These are phyloP conservation scores for Thermothelomyces thermophilus DNA, from an alignment of 2,329 filamentous ascomycete species.

Conservation along the genomic window DNA sequence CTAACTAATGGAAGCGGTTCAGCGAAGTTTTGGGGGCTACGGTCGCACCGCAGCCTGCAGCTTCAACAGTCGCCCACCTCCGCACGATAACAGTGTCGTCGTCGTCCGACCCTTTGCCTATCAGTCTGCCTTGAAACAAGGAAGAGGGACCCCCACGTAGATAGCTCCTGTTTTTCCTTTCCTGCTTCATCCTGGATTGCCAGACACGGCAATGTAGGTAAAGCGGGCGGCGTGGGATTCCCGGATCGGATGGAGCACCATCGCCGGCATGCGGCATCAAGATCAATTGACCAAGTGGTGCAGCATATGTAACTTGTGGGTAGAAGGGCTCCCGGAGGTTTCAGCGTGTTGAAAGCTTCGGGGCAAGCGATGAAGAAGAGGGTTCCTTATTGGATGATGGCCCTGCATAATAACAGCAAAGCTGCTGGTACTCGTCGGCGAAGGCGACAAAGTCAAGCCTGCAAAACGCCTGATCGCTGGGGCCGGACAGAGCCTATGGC, in stretches of 20 bases:
- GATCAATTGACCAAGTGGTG: too few relatives aligned
- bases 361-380: conserved; percentile 3
- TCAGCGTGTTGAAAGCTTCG: conserved; percentile 18
- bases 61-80: conserved; percentile 13
- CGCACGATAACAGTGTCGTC: conserved; percentile 11
- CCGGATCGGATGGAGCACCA: not conserved
- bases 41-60: conserved; percentile 21
- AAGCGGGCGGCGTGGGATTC: not conserved
- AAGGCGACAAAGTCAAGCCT: conserved; percentile 18
- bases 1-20: not conserved
- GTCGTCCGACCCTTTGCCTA: not conserved
- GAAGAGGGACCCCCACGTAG: conserved; percentile 20
- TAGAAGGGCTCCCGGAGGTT: too few relatives aligned
- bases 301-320: too few relatives aligned
- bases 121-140: not conserved
- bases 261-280: conserved; percentile 9
- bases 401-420: conserved; percentile 5
- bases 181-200: conserved; percentile 16
- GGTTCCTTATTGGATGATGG: conserved; percentile 18
- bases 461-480: conserved; percentile 23
- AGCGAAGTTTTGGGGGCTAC: conserved; percentile 9
- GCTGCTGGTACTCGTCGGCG: conserved; percentile 8
- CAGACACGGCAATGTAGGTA: not conserved
- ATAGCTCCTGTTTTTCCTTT: conserved; percentile 11
- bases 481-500: conserved; percentile 14